Conservation (phyloP, 2,329 filamentous ascomycete genomes). For the Bipolaris gigantea region DNA sequence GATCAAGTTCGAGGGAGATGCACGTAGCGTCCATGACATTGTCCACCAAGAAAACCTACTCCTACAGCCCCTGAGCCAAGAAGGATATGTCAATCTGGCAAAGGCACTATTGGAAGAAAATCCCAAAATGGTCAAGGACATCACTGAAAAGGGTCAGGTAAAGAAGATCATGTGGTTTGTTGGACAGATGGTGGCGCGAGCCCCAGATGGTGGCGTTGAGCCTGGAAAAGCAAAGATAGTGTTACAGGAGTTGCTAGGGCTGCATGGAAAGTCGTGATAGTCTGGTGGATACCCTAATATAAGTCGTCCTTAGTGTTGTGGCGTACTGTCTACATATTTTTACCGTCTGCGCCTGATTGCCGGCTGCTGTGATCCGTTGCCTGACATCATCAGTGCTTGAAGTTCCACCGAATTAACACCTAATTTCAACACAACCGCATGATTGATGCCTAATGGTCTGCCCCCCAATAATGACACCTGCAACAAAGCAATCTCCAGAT, state of each 20-base stretch:
- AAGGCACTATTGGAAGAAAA: constrained; percentile 57
- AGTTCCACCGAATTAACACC: background rate
- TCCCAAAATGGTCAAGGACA: constrained; percentile 60
- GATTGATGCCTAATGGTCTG: background rate
- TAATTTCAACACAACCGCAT: background rate
- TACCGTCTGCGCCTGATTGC: background rate
- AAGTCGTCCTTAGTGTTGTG: background rate
- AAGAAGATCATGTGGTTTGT: constrained; percentile 71
- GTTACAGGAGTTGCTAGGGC: constrained; percentile 53
- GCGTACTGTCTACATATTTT: background rate
- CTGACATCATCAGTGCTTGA: constrained; percentile 1
- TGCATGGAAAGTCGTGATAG: constrained; percentile 4
- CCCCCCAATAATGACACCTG: background rate
- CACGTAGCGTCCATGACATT: constrained; percentile 54
- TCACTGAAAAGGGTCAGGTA: constrained; percentile 60
- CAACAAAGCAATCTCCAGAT: background rate
- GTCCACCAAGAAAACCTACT: constrained; percentile 60
- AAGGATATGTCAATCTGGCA: constrained; percentile 61
- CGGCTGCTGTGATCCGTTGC: background rate
- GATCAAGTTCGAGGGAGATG: constrained; percentile 56
- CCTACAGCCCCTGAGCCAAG: constrained; percentile 57
- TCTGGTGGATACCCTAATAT: constrained; percentile 5
- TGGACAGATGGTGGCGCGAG: constrained; percentile 67
- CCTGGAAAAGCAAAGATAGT: constrained; percentile 60
- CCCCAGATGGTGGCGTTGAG: constrained; percentile 64